phyloP scores from a whole-genome alignment of 179 eudicot species.

The Monotropa hypopitys region DNA sequence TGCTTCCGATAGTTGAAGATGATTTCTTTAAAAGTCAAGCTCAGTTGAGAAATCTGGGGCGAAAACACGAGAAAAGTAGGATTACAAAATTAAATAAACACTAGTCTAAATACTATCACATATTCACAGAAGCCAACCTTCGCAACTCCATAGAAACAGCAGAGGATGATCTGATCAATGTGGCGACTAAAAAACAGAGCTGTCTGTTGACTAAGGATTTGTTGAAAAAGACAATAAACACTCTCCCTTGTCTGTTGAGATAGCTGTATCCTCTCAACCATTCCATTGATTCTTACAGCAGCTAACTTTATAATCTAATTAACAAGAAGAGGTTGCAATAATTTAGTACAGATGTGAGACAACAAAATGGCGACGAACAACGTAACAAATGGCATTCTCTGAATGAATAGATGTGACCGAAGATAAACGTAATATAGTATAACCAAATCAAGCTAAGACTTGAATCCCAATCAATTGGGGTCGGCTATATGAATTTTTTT shows the following conservation, averaged over 20 bases:
- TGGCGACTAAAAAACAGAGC: conserved; percentile 73
- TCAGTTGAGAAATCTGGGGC: conserved; percentile 67
- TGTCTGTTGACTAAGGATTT: conserved; percentile 59
- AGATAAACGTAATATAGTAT: background rate
- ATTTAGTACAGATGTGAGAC: background rate
- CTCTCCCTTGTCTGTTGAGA: conserved; percentile 66
- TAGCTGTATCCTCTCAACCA: conserved; percentile 76
- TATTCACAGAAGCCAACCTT: conserved; percentile 40
- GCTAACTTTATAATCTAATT: conserved; percentile 75
- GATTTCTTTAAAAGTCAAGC: conserved; percentile 69
- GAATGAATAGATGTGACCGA: background rate
- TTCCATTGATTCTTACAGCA: conserved; percentile 90
- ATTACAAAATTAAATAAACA: background rate
- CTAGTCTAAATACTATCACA: background rate
- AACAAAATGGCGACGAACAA: background rate
- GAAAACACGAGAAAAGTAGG: conserved; percentile 5
- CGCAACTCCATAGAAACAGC: conserved; percentile 90
- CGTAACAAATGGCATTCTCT: background rate
- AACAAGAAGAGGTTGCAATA: background rate
- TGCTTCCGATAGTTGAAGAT: conserved; percentile 79
- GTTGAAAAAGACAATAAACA: conserved; percentile 75
- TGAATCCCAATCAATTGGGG: too few relatives aligned
- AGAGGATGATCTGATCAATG: conserved; percentile 87
- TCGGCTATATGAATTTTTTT: too few relatives aligned
- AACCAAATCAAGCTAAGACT: too few relatives aligned